Conservation (phyloP, 2,329 filamentous ascomycete genomes). For the Metarhizium brunneum region DNA sequence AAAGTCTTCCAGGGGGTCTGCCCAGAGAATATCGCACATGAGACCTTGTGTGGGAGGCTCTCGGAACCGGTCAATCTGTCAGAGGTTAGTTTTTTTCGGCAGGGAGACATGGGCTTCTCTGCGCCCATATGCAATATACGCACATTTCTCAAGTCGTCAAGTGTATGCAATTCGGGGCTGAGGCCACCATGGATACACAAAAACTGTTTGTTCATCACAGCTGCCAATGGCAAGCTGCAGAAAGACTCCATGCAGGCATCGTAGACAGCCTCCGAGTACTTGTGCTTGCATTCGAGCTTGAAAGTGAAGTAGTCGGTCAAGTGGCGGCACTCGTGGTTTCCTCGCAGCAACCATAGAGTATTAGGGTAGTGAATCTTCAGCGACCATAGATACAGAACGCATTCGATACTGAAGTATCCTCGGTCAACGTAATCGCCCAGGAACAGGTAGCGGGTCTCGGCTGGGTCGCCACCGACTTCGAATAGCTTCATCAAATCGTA, state of each 20-base stretch:
- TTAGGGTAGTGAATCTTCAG: constrained; percentile 99
- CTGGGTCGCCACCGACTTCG: constrained; percentile 92
- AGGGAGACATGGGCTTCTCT: background rate
- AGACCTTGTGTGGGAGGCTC: constrained; percentile 95
- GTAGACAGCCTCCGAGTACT: constrained; percentile 93
- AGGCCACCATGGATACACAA: constrained; percentile 95
- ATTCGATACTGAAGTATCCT: constrained; percentile 99
- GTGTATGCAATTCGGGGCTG: constrained; percentile 88
- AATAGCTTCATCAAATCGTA: constrained; percentile 99
- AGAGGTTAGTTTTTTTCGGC: background rate
- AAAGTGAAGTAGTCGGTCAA: constrained; percentile 99
- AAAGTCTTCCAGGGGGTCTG: constrained; percentile 95
- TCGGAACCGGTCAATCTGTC: constrained; percentile 91
- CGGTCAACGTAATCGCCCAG: constrained; percentile 96
- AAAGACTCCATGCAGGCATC: constrained; percentile 99
- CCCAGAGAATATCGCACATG: constrained; percentile 99
- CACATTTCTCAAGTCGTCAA: constrained; percentile 87
- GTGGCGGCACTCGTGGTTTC: constrained; percentile 97
- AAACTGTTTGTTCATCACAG: constrained; percentile 99
- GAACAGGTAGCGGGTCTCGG: constrained; percentile 94
- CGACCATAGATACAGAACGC: constrained; percentile 93
- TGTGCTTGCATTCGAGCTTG: constrained; percentile 99
- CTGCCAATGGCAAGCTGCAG: constrained; percentile 84
- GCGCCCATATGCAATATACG: constrained; percentile 18
- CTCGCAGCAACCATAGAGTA: constrained; percentile 90